Evolutionary conservation across 2,329 filamentous ascomycete genomes (phyloP).

Genomic region (Aspergillus brasiliensis): DNA sequence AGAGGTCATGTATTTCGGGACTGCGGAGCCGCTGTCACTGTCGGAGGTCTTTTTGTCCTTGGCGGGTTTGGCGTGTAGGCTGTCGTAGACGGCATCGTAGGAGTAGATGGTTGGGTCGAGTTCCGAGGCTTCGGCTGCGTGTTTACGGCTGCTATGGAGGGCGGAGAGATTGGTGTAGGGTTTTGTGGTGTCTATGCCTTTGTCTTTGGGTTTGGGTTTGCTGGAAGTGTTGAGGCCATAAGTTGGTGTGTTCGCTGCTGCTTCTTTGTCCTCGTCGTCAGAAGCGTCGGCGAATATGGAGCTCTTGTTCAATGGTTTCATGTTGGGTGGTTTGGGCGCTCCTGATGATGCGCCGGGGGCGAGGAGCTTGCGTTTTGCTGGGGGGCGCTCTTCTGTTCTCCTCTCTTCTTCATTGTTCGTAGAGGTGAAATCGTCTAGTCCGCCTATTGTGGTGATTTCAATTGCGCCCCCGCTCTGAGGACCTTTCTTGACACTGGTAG

Average conservation of each 20-base stretch:
- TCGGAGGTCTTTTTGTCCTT: constrained; percentile 28
- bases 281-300: constrained; percentile 43
- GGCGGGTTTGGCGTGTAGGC: constrained; percentile 44
- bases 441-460: constrained; percentile 45
- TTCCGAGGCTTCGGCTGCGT: constrained; percentile 46
- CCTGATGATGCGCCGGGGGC: constrained; percentile 21
- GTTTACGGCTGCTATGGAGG: constrained; percentile 48
- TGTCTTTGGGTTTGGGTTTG: constrained; percentile 3
- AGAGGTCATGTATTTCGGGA: constrained; percentile 63
- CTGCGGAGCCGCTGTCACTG: constrained; percentile 25
- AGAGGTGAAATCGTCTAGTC: constrained; percentile 28
- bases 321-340: constrained; percentile 24
- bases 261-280: constrained; percentile 31
- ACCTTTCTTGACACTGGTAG: constrained; percentile 12
- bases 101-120: constrained; percentile 53
- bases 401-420: constrained; percentile 19
- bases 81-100: constrained; percentile 54
- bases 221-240: constrained; percentile 29
- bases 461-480: constrained; percentile 22
- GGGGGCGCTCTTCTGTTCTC: constrained; percentile 24
- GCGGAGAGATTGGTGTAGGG: constrained; percentile 48
- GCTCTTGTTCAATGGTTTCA: constrained; percentile 38
- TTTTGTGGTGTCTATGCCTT: neutral
- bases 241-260: constrained; percentile 19
- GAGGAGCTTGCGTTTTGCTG: constrained; percentile 39